Evolutionary conservation across 139 green algal species (phyloP), one percentile per base, ranked within the genome.

Genomic region (Coelastrella sp.): DNA sequence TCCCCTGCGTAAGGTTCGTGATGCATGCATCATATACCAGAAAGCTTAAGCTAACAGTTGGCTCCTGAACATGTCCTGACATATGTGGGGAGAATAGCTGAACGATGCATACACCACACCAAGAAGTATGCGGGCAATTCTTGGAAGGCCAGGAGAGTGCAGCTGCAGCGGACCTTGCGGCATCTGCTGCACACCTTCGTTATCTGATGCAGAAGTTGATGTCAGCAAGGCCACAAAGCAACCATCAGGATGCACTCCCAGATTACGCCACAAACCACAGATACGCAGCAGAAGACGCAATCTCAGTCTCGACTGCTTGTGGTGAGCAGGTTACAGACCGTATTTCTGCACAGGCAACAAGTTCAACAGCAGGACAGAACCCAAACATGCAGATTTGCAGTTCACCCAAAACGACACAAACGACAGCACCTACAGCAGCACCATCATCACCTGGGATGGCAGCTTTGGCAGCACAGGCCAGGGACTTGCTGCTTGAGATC

Each of bases 121-220:
- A 57, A 23, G 45, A 9, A 57, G 45, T 57, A 57, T 9, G 45
- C 11, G 11, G 45, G 45, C 45, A 9, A 1, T 57, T 57, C 11
- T 57, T 57, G 45, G 53, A 64, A 5, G 6, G 17, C 17, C 53
- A 32, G 17, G 53, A 64, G 19, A 64, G 11, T 62, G 40, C 71
- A 32, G 71, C n/a, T 8, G 62, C 62, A 69, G 38, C 62, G 11
- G 71, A 79, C n/a, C 41, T 79, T 32, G 71, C 71, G 38, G 71
- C 71, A 48, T 79, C 71, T 79, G 71, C 71, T 60, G 71, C 71
- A 38, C 71, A 79, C 41, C 71, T 79, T 3, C 19, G 72, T 2
- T 21, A 35, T 30, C 48, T 80, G 48, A 64, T 80, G 72, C 72
- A 67, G 45, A n/a, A 51, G 6, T 48, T 80, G 17, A 53, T 66